phyloP scores from a whole-genome alignment of 331 rosid species.

The Malus hybrid region DNA sequence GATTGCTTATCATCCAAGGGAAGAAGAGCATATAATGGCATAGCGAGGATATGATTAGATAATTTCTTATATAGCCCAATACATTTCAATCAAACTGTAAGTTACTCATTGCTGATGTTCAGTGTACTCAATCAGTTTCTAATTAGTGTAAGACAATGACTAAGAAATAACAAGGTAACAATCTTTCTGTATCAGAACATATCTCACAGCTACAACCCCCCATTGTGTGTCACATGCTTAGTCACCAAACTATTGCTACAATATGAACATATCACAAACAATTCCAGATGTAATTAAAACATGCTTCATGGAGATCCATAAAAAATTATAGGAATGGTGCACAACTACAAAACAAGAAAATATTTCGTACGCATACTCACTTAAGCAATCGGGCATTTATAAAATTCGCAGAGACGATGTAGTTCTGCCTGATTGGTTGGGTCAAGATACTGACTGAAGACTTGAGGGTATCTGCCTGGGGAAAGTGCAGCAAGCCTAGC shows the following conservation, averaged over 20 bases:
- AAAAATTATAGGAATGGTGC: neutral
- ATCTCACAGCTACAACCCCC: neutral
- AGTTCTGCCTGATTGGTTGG: constrained; percentile 71
- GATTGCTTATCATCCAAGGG: neutral
- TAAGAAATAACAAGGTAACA: neutral
- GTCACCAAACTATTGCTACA: neutral
- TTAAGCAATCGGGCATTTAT: constrained; percentile 53
- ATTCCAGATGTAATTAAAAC: constrained; percentile 1
- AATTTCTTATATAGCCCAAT: neutral
- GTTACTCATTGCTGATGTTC: neutral
- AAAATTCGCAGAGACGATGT: constrained; percentile 66
- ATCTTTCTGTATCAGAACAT: neutral
- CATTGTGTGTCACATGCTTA: neutral
- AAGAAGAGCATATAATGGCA: neutral
- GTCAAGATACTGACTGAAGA: constrained; percentile 65
- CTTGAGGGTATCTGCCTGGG: constrained; percentile 67
- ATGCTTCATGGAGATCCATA: neutral
- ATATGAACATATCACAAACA: neutral
- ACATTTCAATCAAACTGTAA: neutral
- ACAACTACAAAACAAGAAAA: neutral
- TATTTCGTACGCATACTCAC: constrained; percentile 27
- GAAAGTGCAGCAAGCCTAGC: constrained; percentile 51
- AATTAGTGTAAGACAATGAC: neutral
- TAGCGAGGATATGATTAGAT: too few species aligned
- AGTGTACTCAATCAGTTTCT: too few species aligned